Evolutionary conservation across 305 asterid species (phyloP), one percentile per base, ranked within the genome.

Genomic region (Rubia occidens): DNA sequence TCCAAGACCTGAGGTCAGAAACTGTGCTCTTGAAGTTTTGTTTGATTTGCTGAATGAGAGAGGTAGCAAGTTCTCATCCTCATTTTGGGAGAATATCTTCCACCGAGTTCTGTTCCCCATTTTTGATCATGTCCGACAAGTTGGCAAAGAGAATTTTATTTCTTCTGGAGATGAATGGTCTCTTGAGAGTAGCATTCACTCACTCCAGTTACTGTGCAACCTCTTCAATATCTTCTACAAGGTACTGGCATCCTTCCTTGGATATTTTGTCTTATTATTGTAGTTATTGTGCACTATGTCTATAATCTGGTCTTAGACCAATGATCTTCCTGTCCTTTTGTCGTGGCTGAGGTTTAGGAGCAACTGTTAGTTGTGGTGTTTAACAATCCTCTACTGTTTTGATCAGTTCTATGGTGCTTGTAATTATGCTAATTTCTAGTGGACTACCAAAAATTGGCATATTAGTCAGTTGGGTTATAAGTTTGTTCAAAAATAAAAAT

Each of bases 1-100:
- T 82, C 90, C 99, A 39, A 88, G 99, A 80, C 75, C 83, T 67
- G 99, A 95, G 83, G 97, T 95, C 83, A 80, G 98, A 74, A 91
- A 86, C 82, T 95, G 99, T 75, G 97, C 99, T 58, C 98, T 91
- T 45, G 99, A 95, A 86, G 99, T 95, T 78, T 78, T 95, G 84
- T 95, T 95, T 77, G 99, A 95, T 83, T 79, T 95, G 87, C 86
- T 95, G 82, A 86, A 95, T 73, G 99, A 91, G 84, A 86, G 99
- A 84, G 99, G 99, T 67, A 83, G 89, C 89, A 88, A 95, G 78
- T 95, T 95, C 84, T 91, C 99, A 45, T 73, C 97, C 69, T 79
- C 93, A 15, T 95, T 95, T 75, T 95, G 99, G 99, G 99, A 89
- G 82, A 95, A 88, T 73, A 87, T 95, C 73, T 95, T 95, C 80